Evolutionary conservation across 805 yeast genomes (phyloP).

Genomic region (Saccharomycopsis javanensis): DNA sequence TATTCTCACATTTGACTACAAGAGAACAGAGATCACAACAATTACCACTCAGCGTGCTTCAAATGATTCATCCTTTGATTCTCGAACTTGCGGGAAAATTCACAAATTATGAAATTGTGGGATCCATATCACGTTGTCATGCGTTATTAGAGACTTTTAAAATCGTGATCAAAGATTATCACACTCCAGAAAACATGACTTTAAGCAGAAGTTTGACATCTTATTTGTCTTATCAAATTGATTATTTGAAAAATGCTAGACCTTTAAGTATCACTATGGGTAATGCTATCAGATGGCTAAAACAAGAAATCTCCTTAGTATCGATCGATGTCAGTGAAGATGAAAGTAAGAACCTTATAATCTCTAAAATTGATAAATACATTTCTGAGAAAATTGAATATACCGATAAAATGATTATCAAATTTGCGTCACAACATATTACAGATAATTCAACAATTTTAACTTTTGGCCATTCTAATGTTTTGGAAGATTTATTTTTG

Average conservation of each 20-base stretch:
- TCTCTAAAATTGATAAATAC: slow-evolving; percentile 66
- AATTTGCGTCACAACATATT: slow-evolving; percentile 70
- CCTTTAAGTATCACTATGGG: slow-evolving; percentile 95
- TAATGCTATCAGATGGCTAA: slow-evolving; percentile 93
- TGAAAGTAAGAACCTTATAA: slow-evolving; percentile 55
- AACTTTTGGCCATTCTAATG: slow-evolving; percentile 83
- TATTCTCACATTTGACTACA: slow-evolving; percentile 73
- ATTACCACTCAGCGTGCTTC: slow-evolving; percentile 39
- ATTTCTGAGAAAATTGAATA: slow-evolving; percentile 77
- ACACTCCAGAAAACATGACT: slow-evolving; percentile 78
- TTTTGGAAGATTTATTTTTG: slow-evolving; percentile 63
- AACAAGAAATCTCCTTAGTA: slow-evolving; percentile 80
- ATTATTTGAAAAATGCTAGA: slow-evolving; percentile 79
- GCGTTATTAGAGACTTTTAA: slow-evolving; percentile 82
- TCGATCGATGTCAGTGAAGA: slow-evolving; percentile 62
- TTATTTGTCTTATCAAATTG: slow-evolving; percentile 86
- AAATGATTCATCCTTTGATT: slow-evolving; percentile 80
- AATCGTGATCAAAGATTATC: slow-evolving; percentile 66
- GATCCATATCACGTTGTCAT: slow-evolving; percentile 76
- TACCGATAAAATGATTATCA: slow-evolving; percentile 74
- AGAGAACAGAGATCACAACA: slow-evolving; percentile 56
- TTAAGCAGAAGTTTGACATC: slow-evolving; percentile 81
- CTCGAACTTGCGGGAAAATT: slow-evolving; percentile 68
- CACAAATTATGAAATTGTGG: slow-evolving; percentile 79
- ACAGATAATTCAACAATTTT: slow-evolving; percentile 67